These are phyloP conservation scores for Hippophae tibetana DNA, from an alignment of 306 rosid genomes.

Conservation along the genomic window DNA sequence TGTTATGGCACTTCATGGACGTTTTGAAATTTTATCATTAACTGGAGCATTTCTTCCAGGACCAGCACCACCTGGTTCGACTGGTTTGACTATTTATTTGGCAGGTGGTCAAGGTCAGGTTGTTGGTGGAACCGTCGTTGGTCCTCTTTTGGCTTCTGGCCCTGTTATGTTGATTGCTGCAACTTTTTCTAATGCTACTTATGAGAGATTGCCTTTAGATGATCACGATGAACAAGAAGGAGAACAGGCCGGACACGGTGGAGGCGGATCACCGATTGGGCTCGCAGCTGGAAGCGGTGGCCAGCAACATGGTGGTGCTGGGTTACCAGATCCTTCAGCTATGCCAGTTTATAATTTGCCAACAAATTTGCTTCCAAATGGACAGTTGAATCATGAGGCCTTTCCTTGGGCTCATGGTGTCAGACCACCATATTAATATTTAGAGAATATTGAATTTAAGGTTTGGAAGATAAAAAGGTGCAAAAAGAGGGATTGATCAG, in stretches of 20 bases:
- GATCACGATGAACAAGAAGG: constrained; percentile 46
- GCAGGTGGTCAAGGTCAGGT: constrained; percentile 77
- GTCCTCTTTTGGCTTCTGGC: constrained; percentile 60
- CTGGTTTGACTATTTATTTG: constrained; percentile 62
- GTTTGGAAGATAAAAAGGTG: not conserved
- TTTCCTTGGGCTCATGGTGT: constrained; percentile 59
- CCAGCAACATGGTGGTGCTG: constrained; percentile 30
- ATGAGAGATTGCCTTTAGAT: constrained; percentile 64
- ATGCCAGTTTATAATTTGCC: constrained; percentile 37
- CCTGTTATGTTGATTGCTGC: constrained; percentile 78
- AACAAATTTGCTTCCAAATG: constrained; percentile 35
- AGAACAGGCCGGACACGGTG: constrained; percentile 18
- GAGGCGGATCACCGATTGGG: not conserved
- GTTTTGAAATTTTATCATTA: constrained; percentile 59
- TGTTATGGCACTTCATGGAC: constrained; percentile 59
- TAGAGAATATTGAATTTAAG: too few relatives aligned
- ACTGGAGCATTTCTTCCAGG: constrained; percentile 67
- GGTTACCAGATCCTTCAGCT: constrained; percentile 27
- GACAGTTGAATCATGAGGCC: constrained; percentile 66
- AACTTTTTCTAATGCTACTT: constrained; percentile 65
- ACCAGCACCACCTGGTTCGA: constrained; percentile 52
- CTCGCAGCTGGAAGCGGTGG: constrained; percentile 20
- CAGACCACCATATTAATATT: constrained; percentile 38
- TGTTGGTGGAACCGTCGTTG: constrained; percentile 69
- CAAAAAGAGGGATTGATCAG: too few relatives aligned